Evolutionary conservation across 2,329 filamentous ascomycete genomes (phyloP).

Genomic region (Phoma sp.): DNA sequence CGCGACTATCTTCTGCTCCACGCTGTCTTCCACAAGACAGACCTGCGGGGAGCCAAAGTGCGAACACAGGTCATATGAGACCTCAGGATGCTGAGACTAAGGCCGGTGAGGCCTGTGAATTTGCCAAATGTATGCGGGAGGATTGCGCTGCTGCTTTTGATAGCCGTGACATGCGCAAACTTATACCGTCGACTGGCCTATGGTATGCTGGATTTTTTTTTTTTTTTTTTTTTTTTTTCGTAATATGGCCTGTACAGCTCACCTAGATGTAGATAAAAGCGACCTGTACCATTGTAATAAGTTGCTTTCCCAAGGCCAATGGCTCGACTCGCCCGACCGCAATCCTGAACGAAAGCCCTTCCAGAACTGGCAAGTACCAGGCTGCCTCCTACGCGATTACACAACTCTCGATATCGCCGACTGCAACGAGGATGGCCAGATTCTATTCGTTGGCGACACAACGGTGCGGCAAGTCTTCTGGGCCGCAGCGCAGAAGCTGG

Average conservation of each 20-base stretch:
- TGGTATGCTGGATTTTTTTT: conserved; percentile 9
- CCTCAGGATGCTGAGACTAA: conserved; percentile 16
- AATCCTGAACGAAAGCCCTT: conserved; percentile 42
- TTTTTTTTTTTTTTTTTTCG: too few relatives aligned
- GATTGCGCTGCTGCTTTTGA: conserved; percentile 11
- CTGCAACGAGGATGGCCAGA: conserved; percentile 59
- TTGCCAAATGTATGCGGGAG: conserved; percentile 13
- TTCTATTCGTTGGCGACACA: conserved; percentile 68
- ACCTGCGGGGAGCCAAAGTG: neutral
- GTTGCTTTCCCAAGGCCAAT: conserved; percentile 59
- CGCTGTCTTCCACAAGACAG: neutral
- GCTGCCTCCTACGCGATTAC: conserved; percentile 66
- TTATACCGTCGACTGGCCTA: conserved; percentile 17
- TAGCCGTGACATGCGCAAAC: conserved; percentile 20
- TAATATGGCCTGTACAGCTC: neutral
- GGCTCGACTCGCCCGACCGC: conserved; percentile 52
- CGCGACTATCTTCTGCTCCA: conserved; percentile 5
- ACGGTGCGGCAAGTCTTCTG: conserved; percentile 66
- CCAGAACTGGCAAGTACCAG: conserved; percentile 64
- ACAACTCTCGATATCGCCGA: conserved; percentile 56
- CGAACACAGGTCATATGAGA: conserved; percentile 5
- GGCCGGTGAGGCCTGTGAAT: conserved; percentile 10
- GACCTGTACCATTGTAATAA: conserved; percentile 63
- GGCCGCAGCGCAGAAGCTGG: conserved; percentile 59
- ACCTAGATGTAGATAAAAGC: conserved; percentile 34